Base-by-base conservation (phyloP, 148 eudicot genomes). In the Heliosperma pusillum region DNA sequence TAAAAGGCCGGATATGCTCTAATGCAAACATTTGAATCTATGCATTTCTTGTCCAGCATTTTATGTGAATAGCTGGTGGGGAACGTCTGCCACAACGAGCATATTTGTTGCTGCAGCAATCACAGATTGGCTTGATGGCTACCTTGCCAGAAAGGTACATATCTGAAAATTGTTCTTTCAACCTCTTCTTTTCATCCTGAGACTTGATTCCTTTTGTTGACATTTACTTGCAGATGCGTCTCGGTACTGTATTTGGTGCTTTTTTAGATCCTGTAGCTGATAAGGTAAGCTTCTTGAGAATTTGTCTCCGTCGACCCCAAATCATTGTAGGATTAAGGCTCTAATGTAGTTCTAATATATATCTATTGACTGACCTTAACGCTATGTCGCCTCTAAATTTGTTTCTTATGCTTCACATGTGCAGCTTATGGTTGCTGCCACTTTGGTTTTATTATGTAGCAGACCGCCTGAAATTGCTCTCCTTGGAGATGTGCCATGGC, bases 61-160 rank as follows among this genome's bases (percentile, higher is more conserved):
- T 85, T 92, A 90, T 60, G 81, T 79, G 72, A 82, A 89, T 83
- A 85, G 84, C 77, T 82, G 87, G 90, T 89, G 96, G 99, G 99
- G 97, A 76, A 84, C 94, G 40, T 73, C 89, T 47, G 84, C 89
- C 75, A 92, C 99, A 36, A 90, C 96, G 13, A 84, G 90, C 75
- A 90, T 95, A 78, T 95, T 95, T 73, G 78, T 95, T 73, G 89
- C 86, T 66, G 97, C 99, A 61, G 92, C 99, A 71, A 81, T 92
- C 74, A 95, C 99, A 21, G 97, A 95, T 87, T 95, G 99, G 99
- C 97, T 95, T 78, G 99, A 95, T 84, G 99, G 99, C 45, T 92
- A 92, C 80, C 87, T 95, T 88, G 99, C 99, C 61, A 78, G 99
- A 59, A 92, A 83, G 93, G 99, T 95, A 81, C 72, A 17, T 45